These are phyloP conservation scores for Aureobasidium sp. DNA, from an alignment of 2,329 filamentous ascomycete species.

Conservation along the genomic window DNA sequence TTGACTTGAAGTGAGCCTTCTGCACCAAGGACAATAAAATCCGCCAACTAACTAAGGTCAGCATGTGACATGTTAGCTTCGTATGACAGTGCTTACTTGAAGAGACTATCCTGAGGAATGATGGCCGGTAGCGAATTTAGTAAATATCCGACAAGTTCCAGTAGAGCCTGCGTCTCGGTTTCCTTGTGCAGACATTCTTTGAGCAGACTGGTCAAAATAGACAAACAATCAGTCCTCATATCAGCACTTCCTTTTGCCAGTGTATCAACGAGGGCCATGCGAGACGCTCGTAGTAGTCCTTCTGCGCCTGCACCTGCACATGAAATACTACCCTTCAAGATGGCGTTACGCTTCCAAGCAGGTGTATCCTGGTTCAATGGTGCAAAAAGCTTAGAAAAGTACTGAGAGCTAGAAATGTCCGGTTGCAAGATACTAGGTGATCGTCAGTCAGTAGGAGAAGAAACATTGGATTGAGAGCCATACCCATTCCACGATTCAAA, in stretches of 20 bases:
- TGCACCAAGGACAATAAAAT: constrained; percentile 64
- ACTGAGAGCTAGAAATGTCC: constrained; percentile 51
- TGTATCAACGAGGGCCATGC: constrained; percentile 53
- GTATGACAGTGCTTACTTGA: constrained; percentile 42
- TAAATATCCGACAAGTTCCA: constrained; percentile 73
- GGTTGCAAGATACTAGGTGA: not conserved
- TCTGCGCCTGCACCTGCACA: constrained; percentile 75
- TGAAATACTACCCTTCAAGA: constrained; percentile 62
- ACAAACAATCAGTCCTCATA: constrained; percentile 20
- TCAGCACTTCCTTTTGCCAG: constrained; percentile 22
- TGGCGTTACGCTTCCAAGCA: constrained; percentile 35
- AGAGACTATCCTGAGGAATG: constrained; percentile 34
- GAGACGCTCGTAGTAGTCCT: constrained; percentile 62
- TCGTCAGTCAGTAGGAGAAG: not conserved
- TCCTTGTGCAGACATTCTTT: constrained; percentile 1
- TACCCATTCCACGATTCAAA: not conserved
- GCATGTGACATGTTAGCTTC: not conserved
- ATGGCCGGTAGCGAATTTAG: constrained; percentile 33
- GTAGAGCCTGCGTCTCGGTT: constrained; percentile 22
- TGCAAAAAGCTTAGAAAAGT: constrained; percentile 51
- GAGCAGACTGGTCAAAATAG: constrained; percentile 22
- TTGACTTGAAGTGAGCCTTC: constrained; percentile 74
- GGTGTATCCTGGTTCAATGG: constrained; percentile 33
- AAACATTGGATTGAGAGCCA: not conserved
- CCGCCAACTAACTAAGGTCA: constrained; percentile 40